Conservation (phyloP, 306 rosid species). For the Cicer cuneatum region DNA sequence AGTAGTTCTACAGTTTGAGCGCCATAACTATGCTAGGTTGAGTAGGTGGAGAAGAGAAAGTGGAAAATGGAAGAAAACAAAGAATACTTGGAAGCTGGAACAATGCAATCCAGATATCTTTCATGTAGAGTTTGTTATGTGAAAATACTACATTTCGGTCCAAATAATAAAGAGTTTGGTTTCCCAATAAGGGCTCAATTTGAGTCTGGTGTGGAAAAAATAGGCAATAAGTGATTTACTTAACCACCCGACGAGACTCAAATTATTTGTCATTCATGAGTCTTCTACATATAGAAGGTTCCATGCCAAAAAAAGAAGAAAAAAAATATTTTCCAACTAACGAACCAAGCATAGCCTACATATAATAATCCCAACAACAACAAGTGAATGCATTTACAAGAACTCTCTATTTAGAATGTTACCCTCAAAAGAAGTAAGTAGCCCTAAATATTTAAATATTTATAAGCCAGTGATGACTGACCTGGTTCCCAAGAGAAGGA, state of each 20-base stretch:
- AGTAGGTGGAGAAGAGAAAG: not conserved
- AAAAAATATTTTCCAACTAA: not conserved
- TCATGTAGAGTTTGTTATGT: slow-evolving; percentile 14
- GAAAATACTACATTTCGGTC: not conserved
- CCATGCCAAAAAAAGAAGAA: no score
- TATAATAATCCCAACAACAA: slow-evolving; percentile 35
- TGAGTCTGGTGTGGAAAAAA: not conserved
- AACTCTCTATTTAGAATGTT: slow-evolving; percentile 27
- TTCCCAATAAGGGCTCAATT: not conserved
- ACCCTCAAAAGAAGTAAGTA: slow-evolving; percentile 7
- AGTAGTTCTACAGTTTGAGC: not conserved
- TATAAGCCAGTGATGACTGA: slow-evolving; percentile 46
- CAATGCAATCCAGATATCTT: slow-evolving; percentile 20
- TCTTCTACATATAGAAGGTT: not conserved
- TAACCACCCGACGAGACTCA: not conserved
- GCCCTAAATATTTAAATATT: slow-evolving; percentile 28
- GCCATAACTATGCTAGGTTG: not conserved
- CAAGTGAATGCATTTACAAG: slow-evolving; percentile 15
- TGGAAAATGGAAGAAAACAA: not conserved
- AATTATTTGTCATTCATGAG: not conserved
- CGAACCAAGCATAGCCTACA: slow-evolving; percentile 21
- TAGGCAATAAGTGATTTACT: not conserved
- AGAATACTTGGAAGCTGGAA: not conserved
- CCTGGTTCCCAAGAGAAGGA: slow-evolving; percentile 95
- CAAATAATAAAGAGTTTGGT: not conserved